Evolutionary conservation across 768 basidiomycete species (phyloP).

Genomic region (Dacryopinax primogenitus): DNA sequence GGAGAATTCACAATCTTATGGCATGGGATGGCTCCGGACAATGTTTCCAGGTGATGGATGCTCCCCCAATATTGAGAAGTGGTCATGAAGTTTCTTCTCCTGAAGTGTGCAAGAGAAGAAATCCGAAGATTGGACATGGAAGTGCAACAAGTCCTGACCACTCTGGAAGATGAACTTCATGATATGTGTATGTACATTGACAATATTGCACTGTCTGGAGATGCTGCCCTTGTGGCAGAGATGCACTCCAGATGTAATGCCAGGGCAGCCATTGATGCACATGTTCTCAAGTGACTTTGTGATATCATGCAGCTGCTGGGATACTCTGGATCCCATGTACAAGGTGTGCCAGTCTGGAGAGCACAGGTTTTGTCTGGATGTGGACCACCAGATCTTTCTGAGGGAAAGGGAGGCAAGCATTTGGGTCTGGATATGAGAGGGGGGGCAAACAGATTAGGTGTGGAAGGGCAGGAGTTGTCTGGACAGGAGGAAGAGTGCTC

Average conservation of each 20-base stretch:
- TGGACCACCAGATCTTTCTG: too few species aligned
- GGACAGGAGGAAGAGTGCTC: too few species aligned
- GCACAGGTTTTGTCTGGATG: too few species aligned
- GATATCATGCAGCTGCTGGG: not conserved
- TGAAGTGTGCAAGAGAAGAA: constrained; percentile 8
- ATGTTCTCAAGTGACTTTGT: not conserved
- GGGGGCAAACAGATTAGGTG: too few species aligned
- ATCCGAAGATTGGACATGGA: constrained; percentile 6
- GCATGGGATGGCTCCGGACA: not conserved
- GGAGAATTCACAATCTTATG: constrained; percentile 9
- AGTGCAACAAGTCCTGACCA: not conserved
- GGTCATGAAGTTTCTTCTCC: not conserved
- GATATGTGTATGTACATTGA: not conserved
- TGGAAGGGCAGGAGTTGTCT: too few species aligned
- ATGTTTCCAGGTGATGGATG: not conserved
- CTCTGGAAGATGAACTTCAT: not conserved
- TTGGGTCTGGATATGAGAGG: too few species aligned
- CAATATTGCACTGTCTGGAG: not conserved
- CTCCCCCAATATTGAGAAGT: not conserved
- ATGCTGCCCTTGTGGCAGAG: not conserved
- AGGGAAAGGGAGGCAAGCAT: too few species aligned
- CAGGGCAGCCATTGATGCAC: not conserved
- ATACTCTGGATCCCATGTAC: not conserved
- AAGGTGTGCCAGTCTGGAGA: not conserved
- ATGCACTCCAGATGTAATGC: not conserved